Conservation (phyloP, 805 yeast species). For the Zygoascus tannicola region DNA sequence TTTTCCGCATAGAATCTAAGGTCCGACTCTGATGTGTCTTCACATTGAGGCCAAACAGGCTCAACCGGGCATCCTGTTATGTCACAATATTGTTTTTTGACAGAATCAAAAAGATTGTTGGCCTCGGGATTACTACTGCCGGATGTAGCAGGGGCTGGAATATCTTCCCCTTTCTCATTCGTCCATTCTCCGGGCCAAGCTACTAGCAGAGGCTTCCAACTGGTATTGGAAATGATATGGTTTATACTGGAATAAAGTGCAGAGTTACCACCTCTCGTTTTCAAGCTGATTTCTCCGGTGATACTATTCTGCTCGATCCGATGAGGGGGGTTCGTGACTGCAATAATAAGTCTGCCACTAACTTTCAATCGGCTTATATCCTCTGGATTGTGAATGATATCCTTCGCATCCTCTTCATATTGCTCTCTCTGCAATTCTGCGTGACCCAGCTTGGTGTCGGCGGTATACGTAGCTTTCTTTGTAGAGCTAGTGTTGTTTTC, state of each 20-base stretch:
- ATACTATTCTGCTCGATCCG: constrained; percentile 39
- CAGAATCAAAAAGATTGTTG: constrained; percentile 36
- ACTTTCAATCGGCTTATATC: constrained; percentile 17
- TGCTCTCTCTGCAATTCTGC: not conserved
- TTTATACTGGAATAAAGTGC: constrained; percentile 72
- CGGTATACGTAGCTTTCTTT: not conserved
- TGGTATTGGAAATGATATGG: constrained; percentile 51
- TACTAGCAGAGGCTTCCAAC: constrained; percentile 81
- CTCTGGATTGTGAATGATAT: constrained; percentile 1
- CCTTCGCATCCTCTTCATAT: not conserved
- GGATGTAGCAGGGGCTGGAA: constrained; percentile 11
- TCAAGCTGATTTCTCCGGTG: constrained; percentile 35
- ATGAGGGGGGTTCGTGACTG: constrained; percentile 59
- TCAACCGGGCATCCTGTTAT: constrained; percentile 41
- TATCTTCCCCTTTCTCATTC: not conserved
- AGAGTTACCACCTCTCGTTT: constrained; percentile 59
- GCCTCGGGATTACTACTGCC: constrained; percentile 25
- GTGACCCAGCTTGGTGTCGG: not conserved
- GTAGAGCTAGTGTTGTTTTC: not conserved
- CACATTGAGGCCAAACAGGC: constrained; percentile 66
- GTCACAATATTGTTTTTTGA: constrained; percentile 37
- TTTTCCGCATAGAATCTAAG: constrained; percentile 91
- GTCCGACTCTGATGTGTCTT: constrained; percentile 24
- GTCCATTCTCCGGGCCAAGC: constrained; percentile 93
- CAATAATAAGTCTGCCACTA: constrained; percentile 61